A percentile compares a stretch with the other conserved stretches of the same genome.
Evolutionary conservation across 768 basidiomycete genomes (phyloP).

Genomic region (Amanita exitialis): DNA sequence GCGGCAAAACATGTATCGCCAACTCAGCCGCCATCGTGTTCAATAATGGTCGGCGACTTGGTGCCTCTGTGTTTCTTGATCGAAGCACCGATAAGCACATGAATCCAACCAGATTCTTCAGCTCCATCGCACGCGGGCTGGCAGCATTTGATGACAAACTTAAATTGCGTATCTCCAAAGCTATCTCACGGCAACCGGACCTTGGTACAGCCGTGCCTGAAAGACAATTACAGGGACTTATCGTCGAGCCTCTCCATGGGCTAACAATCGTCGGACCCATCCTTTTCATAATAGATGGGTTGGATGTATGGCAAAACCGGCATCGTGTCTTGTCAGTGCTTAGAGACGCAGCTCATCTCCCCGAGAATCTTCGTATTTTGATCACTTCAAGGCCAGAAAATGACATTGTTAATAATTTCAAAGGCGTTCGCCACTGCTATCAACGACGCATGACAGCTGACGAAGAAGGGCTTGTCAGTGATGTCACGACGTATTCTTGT

Average conservation of each 20-base stretch:
- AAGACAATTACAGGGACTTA: constrained; percentile 17
- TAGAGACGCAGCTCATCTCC: constrained; percentile 9
- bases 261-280: constrained; percentile 19
- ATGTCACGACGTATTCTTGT: background rate
- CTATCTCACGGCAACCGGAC: background rate
- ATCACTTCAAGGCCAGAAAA: constrained; percentile 18
- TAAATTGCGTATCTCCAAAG: constrained; percentile 4
- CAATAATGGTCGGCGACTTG: constrained; percentile 16
- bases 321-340: background rate
- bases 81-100: constrained; percentile 8
- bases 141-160: constrained; percentile 18
- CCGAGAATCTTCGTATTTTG: constrained; percentile 16
- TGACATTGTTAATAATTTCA: constrained; percentile 1
- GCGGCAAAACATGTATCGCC: constrained; percentile 22
- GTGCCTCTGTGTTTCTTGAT: constrained; percentile 21
- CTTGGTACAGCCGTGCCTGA: constrained; percentile 3
- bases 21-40: constrained; percentile 18
- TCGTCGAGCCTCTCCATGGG: constrained; percentile 15
- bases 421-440: background rate
- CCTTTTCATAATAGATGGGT: constrained; percentile 23
- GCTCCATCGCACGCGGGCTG: constrained; percentile 22
- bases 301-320: constrained; percentile 18
- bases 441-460: background rate
- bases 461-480: constrained; percentile 1
- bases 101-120: constrained; percentile 18